These are phyloP conservation scores for Heterobasidion irregulare DNA, from an alignment of 1,284 basidiomycete genomes.

Conservation along the genomic window DNA sequence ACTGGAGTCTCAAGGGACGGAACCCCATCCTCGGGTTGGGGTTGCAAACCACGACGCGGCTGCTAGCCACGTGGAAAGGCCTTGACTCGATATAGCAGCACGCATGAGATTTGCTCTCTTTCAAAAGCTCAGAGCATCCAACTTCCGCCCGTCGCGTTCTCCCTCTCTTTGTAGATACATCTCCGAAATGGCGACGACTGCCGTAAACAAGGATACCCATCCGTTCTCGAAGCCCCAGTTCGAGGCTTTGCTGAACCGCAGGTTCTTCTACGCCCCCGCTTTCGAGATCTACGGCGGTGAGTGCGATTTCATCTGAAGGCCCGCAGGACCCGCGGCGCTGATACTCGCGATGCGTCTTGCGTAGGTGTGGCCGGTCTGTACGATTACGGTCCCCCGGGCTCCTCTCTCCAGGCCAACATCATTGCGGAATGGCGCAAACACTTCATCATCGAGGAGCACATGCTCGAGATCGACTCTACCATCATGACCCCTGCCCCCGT, in stretches of 20 bases:
- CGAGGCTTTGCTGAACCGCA: conserved; percentile 81
- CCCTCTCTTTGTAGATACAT: conserved; percentile 3
- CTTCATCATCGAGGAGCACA: conserved; percentile 98
- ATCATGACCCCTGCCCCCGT: conserved; percentile 95
- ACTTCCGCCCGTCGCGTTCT: neutral
- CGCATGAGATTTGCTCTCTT: conserved; percentile 2
- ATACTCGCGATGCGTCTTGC: neutral
- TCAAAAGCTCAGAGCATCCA: neutral
- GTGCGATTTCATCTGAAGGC: conserved; percentile 14
- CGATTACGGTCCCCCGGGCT: conserved; percentile 94
- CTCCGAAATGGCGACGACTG: conserved; percentile 16
- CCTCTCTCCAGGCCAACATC: conserved; percentile 94
- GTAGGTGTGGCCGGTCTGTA: conserved; percentile 91
- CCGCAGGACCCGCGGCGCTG: neutral
- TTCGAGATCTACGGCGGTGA: conserved; percentile 98
- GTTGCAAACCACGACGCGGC: too few species aligned
- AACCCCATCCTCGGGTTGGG: too few species aligned
- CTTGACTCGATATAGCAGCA: conserved; percentile 2
- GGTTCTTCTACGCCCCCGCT: conserved; percentile 98
- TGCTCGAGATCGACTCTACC: conserved; percentile 98
- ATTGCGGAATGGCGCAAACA: conserved; percentile 96
- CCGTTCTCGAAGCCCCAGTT: conserved; percentile 85
- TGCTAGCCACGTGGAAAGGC: too few species aligned
- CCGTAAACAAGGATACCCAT: conserved; percentile 74
- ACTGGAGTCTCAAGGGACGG: too few species aligned